Evolutionary conservation across 352 stramenopile genomes (phyloP), one percentile per base, ranked within the genome.

Genomic region (Phytophthora meadii): DNA sequence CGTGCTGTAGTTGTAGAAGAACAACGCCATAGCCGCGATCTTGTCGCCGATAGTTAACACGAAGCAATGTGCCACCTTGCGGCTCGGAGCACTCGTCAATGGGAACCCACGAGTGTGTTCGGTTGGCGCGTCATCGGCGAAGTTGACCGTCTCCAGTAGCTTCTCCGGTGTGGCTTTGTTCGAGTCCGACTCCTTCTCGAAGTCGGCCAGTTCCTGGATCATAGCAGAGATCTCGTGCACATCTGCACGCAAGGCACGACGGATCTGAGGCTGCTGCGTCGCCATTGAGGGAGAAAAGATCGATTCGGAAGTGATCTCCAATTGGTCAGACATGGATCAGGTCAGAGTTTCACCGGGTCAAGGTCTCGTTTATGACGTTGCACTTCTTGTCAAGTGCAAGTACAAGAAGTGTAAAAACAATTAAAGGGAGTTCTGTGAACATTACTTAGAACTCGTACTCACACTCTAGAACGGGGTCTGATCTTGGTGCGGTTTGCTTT

Each of bases 381-480:
- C 22, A 22, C 22, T 22, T 22, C 22, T 22, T 22, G 22, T 22
- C 22, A 22, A 22, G 22, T 22, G 22, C 22, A 22, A 22, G 22
- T 22, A 22, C 22, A 22, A 22, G 22, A 22, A 22, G 22, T 22
- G 22, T 22, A 22, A 22, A 30, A 30, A 30, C 27, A 22, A 15
- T 53, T 12, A 19, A 47, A 45, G 40, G 14, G 14, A 12, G 17
- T 4, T 46, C 40, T 46, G 9, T 46, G 5, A 46, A 4, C 34
- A 14, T 9, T 39, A 44, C 28, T 57, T 81, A 83, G 55, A 73
- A 83, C 36, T 70, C 76, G 72, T 87, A 89, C 60, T 82, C 68
- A 36, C 65, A 82, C 34, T 88, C 79, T 27, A 92, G 47, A 36
- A 81, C 69, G 10, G 83, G 81, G 51, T 92, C 82, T 11, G 69